Base-by-base conservation (phyloP, 2,329 filamentous ascomycete genomes). In the Alternaria atra region DNA sequence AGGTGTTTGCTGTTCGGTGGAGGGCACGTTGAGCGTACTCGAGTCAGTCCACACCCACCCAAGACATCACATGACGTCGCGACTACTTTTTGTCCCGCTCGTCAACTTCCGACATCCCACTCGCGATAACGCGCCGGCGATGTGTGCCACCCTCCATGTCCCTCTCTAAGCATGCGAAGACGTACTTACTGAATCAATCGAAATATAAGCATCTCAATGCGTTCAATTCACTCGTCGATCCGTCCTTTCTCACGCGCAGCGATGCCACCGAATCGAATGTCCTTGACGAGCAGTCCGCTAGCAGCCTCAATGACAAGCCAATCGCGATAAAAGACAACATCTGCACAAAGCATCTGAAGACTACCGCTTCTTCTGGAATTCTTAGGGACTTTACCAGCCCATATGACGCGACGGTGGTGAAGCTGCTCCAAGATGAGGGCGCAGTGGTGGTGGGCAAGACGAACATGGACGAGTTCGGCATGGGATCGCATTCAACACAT, bases 381-480 rank as follows among this genome's bases (percentile, higher is more conserved):
- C 86, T 98, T 40, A 70, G 71, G 30, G 83, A 82, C 63, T 92
- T 94, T 78, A 81, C 78, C 35, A 93, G 91, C 62, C 92, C 94
- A 4, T 94, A 91, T 78, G 88, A 94, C 75, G 93, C 94, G 17
- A 94, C 92, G 8, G 89, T 97, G 17, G 88, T 96, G 34, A 81
- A 84, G 52, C 86, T 89, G 69, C 84, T 97, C 34, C 85, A 86
- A 57, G 75, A 82, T 29, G 84, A 86, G 5, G 91, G 90, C 42
- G 89, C 87, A 6, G 77, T 85, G 6, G 77, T 94, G 2, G 84
- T 89, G 1, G 91, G 90, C 6, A 97, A 97, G 79, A 94, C 93
- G 2, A 97, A 97, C 76, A 89, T 98, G 84, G 95, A 98, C 80
- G 95, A 97, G 76, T 97, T 97, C 76, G 93, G 94, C 29, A 97